Evolutionary conservation across 768 basidiomycete genomes (phyloP).

Genomic region (Boletus pseudo-olivaceus): DNA sequence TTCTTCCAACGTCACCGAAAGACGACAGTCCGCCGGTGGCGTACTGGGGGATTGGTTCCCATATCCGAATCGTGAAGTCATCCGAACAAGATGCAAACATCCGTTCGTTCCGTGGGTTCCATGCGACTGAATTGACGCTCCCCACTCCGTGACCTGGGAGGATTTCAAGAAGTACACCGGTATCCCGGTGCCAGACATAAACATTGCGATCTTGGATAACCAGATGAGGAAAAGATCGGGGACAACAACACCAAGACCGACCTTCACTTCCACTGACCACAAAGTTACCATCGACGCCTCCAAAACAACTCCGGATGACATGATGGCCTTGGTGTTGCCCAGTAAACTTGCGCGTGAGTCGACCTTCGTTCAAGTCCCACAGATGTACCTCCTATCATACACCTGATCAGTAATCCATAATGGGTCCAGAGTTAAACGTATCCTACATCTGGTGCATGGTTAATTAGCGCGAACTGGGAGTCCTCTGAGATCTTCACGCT

Average conservation of each 20-base stretch:
- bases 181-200: slow-evolving; percentile 93
- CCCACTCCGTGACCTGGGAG: slow-evolving; percentile 84
- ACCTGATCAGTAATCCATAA: slow-evolving; percentile 6
- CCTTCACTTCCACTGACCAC: slow-evolving; percentile 96
- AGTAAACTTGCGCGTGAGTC: slow-evolving; percentile 73
- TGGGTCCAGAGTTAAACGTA: not conserved
- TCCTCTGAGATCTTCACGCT: slow-evolving; percentile 85
- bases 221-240: slow-evolving; percentile 8
- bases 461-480: slow-evolving; percentile 84
- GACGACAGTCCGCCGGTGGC: slow-evolving; percentile 18
- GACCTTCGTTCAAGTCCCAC: slow-evolving; percentile 72
- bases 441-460: slow-evolving; percentile 82
- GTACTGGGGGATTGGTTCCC: slow-evolving; percentile 51
- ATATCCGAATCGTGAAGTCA: slow-evolving; percentile 86
- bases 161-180: slow-evolving; percentile 79
- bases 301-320: slow-evolving; percentile 92
- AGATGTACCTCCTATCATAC: slow-evolving; percentile 76
- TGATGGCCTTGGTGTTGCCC: slow-evolving; percentile 84
- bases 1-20: slow-evolving; percentile 22
- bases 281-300: slow-evolving; percentile 83
- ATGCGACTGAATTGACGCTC: slow-evolving; percentile 93
- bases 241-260: slow-evolving; percentile 31
- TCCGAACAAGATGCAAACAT: slow-evolving; percentile 98
- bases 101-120: slow-evolving; percentile 85
- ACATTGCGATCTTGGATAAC: slow-evolving; percentile 76